These are phyloP conservation scores for Aquilaria yunnanensis DNA, from an alignment of 345 rosid species.

Conservation along the genomic window DNA sequence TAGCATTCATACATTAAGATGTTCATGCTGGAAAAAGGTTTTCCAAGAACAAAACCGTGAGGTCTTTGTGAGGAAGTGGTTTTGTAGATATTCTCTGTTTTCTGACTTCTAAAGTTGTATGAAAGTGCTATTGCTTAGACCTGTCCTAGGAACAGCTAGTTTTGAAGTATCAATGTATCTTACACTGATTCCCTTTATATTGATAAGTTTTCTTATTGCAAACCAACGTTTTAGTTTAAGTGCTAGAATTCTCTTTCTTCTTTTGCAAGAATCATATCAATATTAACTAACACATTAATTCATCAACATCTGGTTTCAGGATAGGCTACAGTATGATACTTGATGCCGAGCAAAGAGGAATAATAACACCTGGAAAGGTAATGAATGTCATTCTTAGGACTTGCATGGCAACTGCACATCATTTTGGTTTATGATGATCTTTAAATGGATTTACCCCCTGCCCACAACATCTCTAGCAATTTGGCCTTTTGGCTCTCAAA, in stretches of 20 bases:
- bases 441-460: too few relatives aligned
- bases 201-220: too few relatives aligned
- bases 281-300: not conserved
- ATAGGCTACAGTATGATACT: conserved; percentile 83
- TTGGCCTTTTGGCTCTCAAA: too few relatives aligned
- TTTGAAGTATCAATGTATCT: too few relatives aligned
- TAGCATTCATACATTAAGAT: conserved; percentile 4
- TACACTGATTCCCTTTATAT: too few relatives aligned
- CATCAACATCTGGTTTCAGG: conserved; percentile 34
- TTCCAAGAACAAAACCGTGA: not conserved
- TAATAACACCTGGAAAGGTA: conserved; percentile 86
- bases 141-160: too few relatives aligned
- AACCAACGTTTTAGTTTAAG: not conserved
- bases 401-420: too few relatives aligned
- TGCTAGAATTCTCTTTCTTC: not conserved
- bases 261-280: not conserved
- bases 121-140: too few relatives aligned
- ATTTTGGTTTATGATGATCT: too few relatives aligned
- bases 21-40: not conserved
- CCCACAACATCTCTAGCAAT: too few relatives aligned
- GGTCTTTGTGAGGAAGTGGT: not conserved
- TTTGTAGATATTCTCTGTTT: too few relatives aligned
- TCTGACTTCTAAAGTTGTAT: too few relatives aligned
- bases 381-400: conserved; percentile 1
- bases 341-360: conserved; percentile 83